Percentiles rank a stretch among this genome's conserved stretches.
Conservation (phyloP, 2,329 filamentous ascomycete species). For the Penicillium sp. region DNA sequence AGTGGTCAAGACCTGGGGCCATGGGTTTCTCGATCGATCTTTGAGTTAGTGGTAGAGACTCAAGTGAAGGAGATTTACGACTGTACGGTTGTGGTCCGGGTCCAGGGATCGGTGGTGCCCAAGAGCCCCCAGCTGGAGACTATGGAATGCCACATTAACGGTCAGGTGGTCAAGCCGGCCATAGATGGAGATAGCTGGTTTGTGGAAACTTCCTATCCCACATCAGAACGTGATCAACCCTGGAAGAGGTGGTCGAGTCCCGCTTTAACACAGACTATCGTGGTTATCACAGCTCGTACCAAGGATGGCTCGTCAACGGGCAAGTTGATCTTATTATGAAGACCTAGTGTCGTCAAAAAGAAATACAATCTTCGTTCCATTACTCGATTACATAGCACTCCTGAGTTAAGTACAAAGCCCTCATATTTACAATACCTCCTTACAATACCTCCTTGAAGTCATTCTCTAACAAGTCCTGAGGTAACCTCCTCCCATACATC, state of each 20-base stretch:
- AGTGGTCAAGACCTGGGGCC: neutral
- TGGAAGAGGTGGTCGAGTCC: conserved; percentile 29
- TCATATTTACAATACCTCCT: neutral
- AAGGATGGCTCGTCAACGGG: conserved; percentile 13
- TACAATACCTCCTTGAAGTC: neutral
- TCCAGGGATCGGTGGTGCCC: conserved; percentile 6
- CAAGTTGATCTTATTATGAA: conserved; percentile 24
- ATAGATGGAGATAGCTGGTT: conserved; percentile 19
- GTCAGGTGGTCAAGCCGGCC: conserved; percentile 12
- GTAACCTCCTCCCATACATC: conserved; percentile 14
- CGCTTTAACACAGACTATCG: conserved; percentile 25
- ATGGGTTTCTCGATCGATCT: neutral
- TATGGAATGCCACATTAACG: conserved; percentile 24
- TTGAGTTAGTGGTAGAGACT: conserved; percentile 8
- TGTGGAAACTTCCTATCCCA: conserved; percentile 16
- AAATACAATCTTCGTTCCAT: neutral
- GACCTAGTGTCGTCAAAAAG: neutral
- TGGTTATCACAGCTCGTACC: conserved; percentile 18
- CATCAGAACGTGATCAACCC: conserved; percentile 22
- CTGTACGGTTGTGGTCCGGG: conserved; percentile 5
- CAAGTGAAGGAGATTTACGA: conserved; percentile 11
- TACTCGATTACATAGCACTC: neutral
- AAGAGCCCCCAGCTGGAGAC: conserved; percentile 10
- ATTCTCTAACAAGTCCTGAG: conserved; percentile 4
- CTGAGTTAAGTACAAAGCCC: neutral